Evolutionary conservation across 805 yeast species (phyloP).

Genomic region (Cyberlindnera xishuangbannaensis): DNA sequence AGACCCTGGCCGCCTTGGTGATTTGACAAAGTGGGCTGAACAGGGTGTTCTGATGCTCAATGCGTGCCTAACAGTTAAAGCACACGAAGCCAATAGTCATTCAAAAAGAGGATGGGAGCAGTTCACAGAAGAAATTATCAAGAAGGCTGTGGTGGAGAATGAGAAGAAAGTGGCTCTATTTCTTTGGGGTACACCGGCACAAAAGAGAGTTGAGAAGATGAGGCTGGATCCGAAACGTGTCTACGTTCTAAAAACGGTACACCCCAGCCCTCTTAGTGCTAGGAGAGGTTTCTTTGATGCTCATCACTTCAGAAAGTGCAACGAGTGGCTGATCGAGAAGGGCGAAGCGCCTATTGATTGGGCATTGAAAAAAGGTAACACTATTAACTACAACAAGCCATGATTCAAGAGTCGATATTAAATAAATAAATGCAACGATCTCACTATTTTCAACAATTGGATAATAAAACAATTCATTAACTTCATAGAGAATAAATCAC

Average conservation of each 20-base stretch:
- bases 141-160: constrained; percentile 44
- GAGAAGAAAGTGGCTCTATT: constrained; percentile 16
- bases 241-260: constrained; percentile 63
- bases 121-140: constrained; percentile 72
- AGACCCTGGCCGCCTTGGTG: constrained; percentile 43
- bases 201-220: constrained; percentile 29
- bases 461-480: constrained; percentile 1
- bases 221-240: constrained; percentile 28
- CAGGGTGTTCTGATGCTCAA: constrained; percentile 86
- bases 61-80: constrained; percentile 85
- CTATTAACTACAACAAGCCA: not conserved
- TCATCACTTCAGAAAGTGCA: constrained; percentile 66
- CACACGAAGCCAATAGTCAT: constrained; percentile 92
- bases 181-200: constrained; percentile 41
- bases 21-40: constrained; percentile 76
- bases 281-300: constrained; percentile 78
- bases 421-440: too few species aligned
- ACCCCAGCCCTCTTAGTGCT: constrained; percentile 95
- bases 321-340: constrained; percentile 60
- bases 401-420: not conserved
- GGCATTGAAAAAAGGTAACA: constrained; percentile 37
- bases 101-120: constrained; percentile 88
- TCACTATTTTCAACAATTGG: too few species aligned
- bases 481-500: not conserved
- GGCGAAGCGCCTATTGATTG: constrained; percentile 55